phyloP scores from a whole-genome alignment of 371 early-diverging fungal genomes.

The Saksenaea oblongispora region DNA sequence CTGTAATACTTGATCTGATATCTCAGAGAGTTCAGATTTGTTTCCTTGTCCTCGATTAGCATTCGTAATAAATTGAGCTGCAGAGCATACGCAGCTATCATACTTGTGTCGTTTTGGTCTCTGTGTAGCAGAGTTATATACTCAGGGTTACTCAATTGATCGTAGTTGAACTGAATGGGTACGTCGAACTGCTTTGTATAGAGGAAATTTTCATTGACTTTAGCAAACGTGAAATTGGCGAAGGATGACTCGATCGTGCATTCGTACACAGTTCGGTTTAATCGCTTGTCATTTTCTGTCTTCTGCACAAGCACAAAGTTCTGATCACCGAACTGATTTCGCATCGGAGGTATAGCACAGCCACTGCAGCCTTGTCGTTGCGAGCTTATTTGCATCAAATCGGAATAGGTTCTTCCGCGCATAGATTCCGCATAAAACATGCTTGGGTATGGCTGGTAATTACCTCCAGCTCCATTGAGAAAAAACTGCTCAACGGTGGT shows the following conservation, averaged over 20 bases:
- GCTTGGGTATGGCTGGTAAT: slow-evolving; percentile 6
- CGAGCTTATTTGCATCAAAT: slow-evolving; percentile 14
- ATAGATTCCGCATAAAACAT: slow-evolving; percentile 27
- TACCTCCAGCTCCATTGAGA: no score
- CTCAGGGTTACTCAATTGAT: slow-evolving; percentile 1
- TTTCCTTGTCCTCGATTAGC: not conserved
- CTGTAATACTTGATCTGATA: not conserved
- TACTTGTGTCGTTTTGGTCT: not conserved
- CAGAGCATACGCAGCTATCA: slow-evolving; percentile 10
- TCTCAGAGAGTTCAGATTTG: not conserved
- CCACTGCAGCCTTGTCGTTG: not conserved
- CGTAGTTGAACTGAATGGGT: slow-evolving; percentile 9
- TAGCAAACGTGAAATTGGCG: not conserved
- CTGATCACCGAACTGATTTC: slow-evolving; percentile 28
- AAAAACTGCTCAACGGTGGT: not conserved
- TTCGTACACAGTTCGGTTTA: not conserved
- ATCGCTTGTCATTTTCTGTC: not conserved
- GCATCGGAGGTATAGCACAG: slow-evolving; percentile 13
- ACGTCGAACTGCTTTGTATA: not conserved
- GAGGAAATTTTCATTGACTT: not conserved
- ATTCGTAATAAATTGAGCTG: not conserved
- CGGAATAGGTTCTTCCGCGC: slow-evolving; percentile 21
- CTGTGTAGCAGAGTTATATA: not conserved
- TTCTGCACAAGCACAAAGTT: slow-evolving; percentile 13
- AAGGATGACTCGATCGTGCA: slow-evolving; percentile 8